Evolutionary conservation across 306 rosid genomes (phyloP).

Genomic region (Dalbergia cochinchinensis): DNA sequence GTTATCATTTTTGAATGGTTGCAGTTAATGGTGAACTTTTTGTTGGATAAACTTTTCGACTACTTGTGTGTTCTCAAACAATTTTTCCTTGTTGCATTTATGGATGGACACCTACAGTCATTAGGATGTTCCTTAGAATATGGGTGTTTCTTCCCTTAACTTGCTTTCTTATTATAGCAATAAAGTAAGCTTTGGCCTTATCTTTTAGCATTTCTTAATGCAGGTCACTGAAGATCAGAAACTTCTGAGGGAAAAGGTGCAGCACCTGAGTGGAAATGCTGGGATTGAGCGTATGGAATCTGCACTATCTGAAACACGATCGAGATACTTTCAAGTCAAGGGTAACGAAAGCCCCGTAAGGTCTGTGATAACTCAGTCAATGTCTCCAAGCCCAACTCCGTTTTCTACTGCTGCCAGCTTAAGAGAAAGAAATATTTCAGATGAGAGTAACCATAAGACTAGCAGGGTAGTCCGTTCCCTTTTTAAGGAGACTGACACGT

Average conservation of each 20-base stretch:
- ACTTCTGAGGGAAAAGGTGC: slow-evolving; percentile 86
- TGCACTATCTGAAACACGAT: slow-evolving; percentile 89
- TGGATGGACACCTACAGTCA: not conserved
- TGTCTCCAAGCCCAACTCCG: slow-evolving; percentile 55
- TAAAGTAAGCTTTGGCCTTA: slow-evolving; percentile 22
- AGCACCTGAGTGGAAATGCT: slow-evolving; percentile 84
- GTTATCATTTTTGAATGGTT: slow-evolving; percentile 26
- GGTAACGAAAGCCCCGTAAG: slow-evolving; percentile 64
- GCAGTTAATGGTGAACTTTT: not conserved
- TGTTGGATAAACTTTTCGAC: not conserved
- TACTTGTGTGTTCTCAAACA: slow-evolving; percentile 10
- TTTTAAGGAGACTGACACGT: slow-evolving; percentile 64
- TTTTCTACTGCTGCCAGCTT: slow-evolving; percentile 50
- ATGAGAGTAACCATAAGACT: slow-evolving; percentile 48
- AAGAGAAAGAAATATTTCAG: slow-evolving; percentile 50
- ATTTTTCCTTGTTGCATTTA: not conserved
- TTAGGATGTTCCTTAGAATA: not conserved
- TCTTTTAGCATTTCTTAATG: slow-evolving; percentile 26
- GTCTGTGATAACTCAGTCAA: slow-evolving; percentile 40
- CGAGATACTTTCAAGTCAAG: slow-evolving; percentile 65
- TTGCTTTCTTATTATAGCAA: slow-evolving; percentile 38
- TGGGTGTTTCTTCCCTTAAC: slow-evolving; percentile 21
- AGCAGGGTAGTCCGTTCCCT: slow-evolving; percentile 78
- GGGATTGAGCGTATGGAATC: slow-evolving; percentile 87
- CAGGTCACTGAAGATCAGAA: slow-evolving; percentile 85